Evolutionary conservation across 2,329 filamentous ascomycete species (phyloP).

Genomic region (Calonectria fujianensis): DNA sequence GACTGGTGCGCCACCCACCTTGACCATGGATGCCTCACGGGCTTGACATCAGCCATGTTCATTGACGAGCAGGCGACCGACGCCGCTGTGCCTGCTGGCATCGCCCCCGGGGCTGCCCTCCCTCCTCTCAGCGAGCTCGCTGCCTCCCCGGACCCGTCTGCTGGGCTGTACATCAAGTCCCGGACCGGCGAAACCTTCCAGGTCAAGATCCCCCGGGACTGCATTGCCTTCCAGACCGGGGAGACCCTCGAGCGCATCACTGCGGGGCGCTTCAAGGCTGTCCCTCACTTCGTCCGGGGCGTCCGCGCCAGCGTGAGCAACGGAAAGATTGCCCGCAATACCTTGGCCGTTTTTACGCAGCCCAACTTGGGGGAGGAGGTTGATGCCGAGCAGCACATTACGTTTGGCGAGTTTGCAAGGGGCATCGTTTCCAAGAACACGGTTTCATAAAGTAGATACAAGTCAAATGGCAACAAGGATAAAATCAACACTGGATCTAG

Average conservation of each 20-base stretch:
- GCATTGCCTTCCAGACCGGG: slow-evolving; percentile 96
- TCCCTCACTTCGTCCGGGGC: slow-evolving; percentile 95
- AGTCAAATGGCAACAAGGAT: neutral
- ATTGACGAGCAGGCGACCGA: slow-evolving; percentile 81
- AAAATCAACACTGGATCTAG: neutral
- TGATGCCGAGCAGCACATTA: slow-evolving; percentile 79
- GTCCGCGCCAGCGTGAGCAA: slow-evolving; percentile 73
- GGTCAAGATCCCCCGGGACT: slow-evolving; percentile 92
- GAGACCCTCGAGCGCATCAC: slow-evolving; percentile 95
- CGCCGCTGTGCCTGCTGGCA: slow-evolving; percentile 57
- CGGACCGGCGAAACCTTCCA: slow-evolving; percentile 89
- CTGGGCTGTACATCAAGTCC: slow-evolving; percentile 95
- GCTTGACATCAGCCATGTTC: slow-evolving; percentile 96
- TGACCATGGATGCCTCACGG: slow-evolving; percentile 95
- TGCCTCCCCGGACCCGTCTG: slow-evolving; percentile 85
- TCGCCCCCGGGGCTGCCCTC: slow-evolving; percentile 54
- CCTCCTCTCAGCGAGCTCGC: slow-evolving; percentile 81
- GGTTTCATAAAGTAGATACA: slow-evolving; percentile 59
- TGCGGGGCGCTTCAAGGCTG: slow-evolving; percentile 91
- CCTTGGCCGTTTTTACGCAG: slow-evolving; percentile 96
- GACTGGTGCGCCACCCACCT: slow-evolving; percentile 96
- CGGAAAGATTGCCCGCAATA: slow-evolving; percentile 84
- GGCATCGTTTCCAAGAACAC: slow-evolving; percentile 77
- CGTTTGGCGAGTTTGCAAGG: slow-evolving; percentile 85
- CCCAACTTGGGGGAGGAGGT: slow-evolving; percentile 90